These are phyloP conservation scores for Parasitella parasitica DNA, from an alignment of 371 early-diverging fungal genomes.

Conservation along the genomic window DNA sequence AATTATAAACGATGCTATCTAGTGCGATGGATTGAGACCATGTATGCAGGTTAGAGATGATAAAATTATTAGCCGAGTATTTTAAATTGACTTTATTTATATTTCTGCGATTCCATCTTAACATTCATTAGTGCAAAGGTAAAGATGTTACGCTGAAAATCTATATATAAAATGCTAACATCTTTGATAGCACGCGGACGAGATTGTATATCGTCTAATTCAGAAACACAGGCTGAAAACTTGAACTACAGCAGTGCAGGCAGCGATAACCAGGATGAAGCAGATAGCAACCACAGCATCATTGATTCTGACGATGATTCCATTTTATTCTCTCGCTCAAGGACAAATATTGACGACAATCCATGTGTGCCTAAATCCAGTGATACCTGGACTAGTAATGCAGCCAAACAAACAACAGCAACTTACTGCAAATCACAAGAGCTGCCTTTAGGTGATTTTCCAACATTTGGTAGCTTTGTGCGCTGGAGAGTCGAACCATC, in stretches of 20 bases:
- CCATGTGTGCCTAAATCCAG: background rate
- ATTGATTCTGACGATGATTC: conserved; percentile 18
- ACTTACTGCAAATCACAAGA: background rate
- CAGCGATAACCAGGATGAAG: background rate
- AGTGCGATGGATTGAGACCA: conserved; percentile 32
- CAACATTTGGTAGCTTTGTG: conserved; percentile 14
- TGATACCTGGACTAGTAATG: background rate
- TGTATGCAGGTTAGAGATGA: conserved; percentile 30
- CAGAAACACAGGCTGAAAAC: background rate
- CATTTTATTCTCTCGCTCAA: conserved; percentile 16
- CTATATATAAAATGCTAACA: background rate
- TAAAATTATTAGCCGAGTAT: background rate
- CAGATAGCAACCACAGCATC: background rate
- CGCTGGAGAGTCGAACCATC: conserved; percentile 24
- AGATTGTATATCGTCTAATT: conserved; percentile 19
- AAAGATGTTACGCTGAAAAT: conserved; percentile 1
- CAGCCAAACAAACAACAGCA: background rate
- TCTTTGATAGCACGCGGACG: conserved; percentile 21
- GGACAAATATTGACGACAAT: background rate
- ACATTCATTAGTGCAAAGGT: conserved; percentile 29
- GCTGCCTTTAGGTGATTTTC: background rate
- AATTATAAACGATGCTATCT: background rate
- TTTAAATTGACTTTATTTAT: background rate
- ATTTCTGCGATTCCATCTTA: background rate
- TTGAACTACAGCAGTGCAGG: background rate